phyloP scores from a whole-genome alignment of 2,329 filamentous ascomycete species.

The Microdochium trichocladiopsis region DNA sequence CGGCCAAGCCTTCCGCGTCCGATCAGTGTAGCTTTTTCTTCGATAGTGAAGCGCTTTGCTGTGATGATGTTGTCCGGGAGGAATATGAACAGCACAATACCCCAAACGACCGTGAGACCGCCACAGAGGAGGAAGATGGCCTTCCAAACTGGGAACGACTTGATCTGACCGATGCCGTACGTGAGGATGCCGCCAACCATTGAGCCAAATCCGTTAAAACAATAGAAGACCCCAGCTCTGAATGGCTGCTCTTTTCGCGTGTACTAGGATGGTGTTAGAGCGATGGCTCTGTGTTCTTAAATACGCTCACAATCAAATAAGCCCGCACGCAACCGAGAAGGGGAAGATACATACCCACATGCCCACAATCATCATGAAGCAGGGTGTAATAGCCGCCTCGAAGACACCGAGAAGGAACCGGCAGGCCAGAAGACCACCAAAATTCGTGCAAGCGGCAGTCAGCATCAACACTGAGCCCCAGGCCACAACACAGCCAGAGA shows the following conservation, averaged over 20 bases:
- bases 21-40: constrained; percentile 35
- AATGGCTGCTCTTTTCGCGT: constrained; percentile 36
- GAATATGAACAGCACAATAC: constrained; percentile 26
- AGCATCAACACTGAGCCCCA: constrained; percentile 33
- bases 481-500: constrained; percentile 19
- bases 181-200: constrained; percentile 26
- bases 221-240: constrained; percentile 34
- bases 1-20: constrained; percentile 25
- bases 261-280: constrained; percentile 18
- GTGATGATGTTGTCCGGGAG: constrained; percentile 35
- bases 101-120: constrained; percentile 33
- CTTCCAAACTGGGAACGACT: constrained; percentile 33
- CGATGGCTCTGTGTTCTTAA: neutral
- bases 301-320: neutral
- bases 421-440: constrained; percentile 31
- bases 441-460: constrained; percentile 31
- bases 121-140: constrained; percentile 37
- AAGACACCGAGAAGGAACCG: constrained; percentile 39
- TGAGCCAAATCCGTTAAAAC: constrained; percentile 17
- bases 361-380: constrained; percentile 41
- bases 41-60: constrained; percentile 29
- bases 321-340: neutral
- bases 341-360: constrained; percentile 27
- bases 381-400: constrained; percentile 38
- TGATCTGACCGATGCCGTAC: constrained; percentile 31